Conservation (phyloP, 441 rosid genomes). For the Aleurites moluccanus region DNA sequence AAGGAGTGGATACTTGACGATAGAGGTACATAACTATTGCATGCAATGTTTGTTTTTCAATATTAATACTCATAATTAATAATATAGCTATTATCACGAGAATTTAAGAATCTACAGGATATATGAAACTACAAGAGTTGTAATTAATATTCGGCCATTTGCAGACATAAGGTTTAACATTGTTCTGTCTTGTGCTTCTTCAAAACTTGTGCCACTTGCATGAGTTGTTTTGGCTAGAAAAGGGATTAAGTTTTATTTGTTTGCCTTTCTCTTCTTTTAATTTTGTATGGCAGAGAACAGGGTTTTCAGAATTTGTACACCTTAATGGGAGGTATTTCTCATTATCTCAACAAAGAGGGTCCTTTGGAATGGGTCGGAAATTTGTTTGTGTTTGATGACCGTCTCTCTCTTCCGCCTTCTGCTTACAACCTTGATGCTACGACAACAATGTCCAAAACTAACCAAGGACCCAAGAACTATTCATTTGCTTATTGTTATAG, state of each 20-base stretch:
- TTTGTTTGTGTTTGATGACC: slow-evolving; percentile 86
- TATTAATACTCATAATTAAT: background rate
- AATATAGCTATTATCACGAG: background rate
- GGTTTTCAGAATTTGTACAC: slow-evolving; percentile 82
- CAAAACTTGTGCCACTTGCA: background rate
- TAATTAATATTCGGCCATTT: background rate
- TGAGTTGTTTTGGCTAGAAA: background rate
- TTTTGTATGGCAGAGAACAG: slow-evolving; percentile 48
- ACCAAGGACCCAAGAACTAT: slow-evolving; percentile 31
- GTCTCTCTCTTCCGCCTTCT: slow-evolving; percentile 82
- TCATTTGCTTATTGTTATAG: slow-evolving; percentile 68
- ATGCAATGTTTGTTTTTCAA: background rate
- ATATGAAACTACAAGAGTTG: background rate
- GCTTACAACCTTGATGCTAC: slow-evolving; percentile 42
- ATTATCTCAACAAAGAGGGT: slow-evolving; percentile 75
- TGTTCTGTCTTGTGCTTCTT: background rate
- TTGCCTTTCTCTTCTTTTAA: slow-evolving; percentile 7
- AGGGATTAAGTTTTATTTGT: background rate
- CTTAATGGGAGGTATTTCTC: slow-evolving; percentile 80
- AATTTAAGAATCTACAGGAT: background rate
- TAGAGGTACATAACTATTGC: background rate
- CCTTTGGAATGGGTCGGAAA: slow-evolving; percentile 77
- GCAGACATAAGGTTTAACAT: background rate
- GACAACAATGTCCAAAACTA: slow-evolving; percentile 26
- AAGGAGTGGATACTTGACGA: background rate